phyloP scores from a whole-genome alignment of 208 protist species.

The Acanthamoeba royreba region DNA sequence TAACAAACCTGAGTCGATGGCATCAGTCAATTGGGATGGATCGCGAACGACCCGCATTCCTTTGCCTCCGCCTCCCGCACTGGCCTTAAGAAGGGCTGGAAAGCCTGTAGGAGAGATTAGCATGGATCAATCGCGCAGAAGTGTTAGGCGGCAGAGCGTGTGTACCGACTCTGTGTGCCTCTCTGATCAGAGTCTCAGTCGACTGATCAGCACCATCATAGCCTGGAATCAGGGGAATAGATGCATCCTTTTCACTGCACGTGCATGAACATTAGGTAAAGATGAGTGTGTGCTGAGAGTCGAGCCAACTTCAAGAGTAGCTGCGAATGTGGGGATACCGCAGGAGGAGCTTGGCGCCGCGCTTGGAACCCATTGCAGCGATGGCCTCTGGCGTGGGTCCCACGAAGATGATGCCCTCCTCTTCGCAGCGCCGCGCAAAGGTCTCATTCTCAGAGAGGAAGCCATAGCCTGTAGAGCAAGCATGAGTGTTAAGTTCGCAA shows the following conservation, averaged over 20 bases:
- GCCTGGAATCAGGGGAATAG: constrained; percentile 88
- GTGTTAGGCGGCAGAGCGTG: not conserved
- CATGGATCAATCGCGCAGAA: not conserved
- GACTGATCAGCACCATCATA: constrained; percentile 88
- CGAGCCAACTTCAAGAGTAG: not conserved
- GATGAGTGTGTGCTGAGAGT: not conserved
- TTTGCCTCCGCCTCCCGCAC: constrained; percentile 82
- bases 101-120: constrained; percentile 82
- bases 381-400: constrained; percentile 91
- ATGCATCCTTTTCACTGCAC: constrained; percentile 40
- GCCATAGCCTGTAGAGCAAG: constrained; percentile 96
- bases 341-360: constrained; percentile 37
- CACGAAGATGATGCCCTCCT: constrained; percentile 89
- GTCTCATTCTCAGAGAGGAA: constrained; percentile 95
- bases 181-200: constrained; percentile 52
- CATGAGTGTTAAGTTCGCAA: constrained; percentile 63
- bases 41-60: constrained; percentile 63
- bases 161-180: constrained; percentile 79
- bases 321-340: not conserved
- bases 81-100: constrained; percentile 97
- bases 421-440: constrained; percentile 85
- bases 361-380: constrained; percentile 91
- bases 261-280: not conserved
- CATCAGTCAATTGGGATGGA: not conserved
- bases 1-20: constrained; percentile 44